Evolutionary conservation across 306 rosid species (phyloP), one percentile per base, ranked within the genome.

Genomic region (Fragaria vesca): DNA sequence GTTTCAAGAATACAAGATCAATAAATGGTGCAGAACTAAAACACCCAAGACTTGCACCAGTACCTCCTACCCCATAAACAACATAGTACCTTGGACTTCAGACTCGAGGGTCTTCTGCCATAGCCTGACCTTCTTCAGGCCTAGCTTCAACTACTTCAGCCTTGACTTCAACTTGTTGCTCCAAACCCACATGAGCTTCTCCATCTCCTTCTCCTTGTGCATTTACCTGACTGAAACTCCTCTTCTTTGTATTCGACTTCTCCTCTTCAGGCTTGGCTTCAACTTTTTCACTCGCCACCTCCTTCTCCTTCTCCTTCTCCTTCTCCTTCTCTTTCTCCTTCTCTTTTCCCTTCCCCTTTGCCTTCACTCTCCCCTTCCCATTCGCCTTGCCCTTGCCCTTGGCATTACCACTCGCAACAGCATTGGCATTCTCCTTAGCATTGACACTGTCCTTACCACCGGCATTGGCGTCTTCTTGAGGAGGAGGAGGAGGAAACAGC

Each of bases 221-320:
- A 84, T 81, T 88, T 65, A 83, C 76, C 68, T 89, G 91, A 73
- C 75, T 50, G 57, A 78, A 91, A 83, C 89, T 89, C 88, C 97
- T 86, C 83, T 95, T 95, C 96, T 90, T 95, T 21, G 83, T 51
- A 55, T 42, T 84, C 52, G 83, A 84, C 79, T 79, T 85, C 42
- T 78, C 81, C 42, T 78, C 81, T 12, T 76, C 84, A 72, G 8
- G 17, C 67, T 61, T 28, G 62, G 62, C 62, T n/a, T 55, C 62
- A n/a, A n/a, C 62, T n/a, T 73, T 75, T 58, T 67, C 85, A 66
- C 61, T 76, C 76, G 84, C 83, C 60, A 73, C 83, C 10, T 84
- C 97, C 83, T 89, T 60, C 0, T 13, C 42, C 83, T 88, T 89
- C 7, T 83, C 97, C 81, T 90, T 93, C 7, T 83, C 97, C 81